These are phyloP conservation scores for Venturia oleaginea DNA, from an alignment of 2,329 filamentous ascomycete species.

Conservation along the genomic window DNA sequence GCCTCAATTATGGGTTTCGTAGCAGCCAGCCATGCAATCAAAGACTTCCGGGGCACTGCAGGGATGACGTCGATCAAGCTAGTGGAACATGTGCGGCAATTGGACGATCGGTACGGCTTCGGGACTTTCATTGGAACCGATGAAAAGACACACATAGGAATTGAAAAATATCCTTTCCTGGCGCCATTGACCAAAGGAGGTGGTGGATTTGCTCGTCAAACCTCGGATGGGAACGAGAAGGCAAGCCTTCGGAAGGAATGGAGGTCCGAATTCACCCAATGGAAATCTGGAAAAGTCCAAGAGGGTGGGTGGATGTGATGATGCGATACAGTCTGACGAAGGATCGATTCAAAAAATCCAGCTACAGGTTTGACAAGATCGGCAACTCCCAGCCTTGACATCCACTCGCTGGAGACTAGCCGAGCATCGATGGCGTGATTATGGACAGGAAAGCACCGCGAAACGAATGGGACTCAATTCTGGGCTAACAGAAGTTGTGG, in stretches of 20 bases:
- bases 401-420: too few species aligned
- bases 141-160: constrained; percentile 40
- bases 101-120: constrained; percentile 34
- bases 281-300: constrained; percentile 8
- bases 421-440: too few species aligned
- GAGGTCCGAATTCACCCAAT: neutral
- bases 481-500: too few species aligned
- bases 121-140: constrained; percentile 43
- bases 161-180: constrained; percentile 42
- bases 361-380: too few species aligned
- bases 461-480: too few species aligned
- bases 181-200: constrained; percentile 18
- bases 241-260: neutral
- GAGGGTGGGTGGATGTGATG: constrained; percentile 12
- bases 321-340: neutral
- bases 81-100: constrained; percentile 16
- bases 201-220: neutral
- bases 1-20: constrained; percentile 40
- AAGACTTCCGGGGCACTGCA: constrained; percentile 25
- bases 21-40: constrained; percentile 37
- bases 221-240: neutral
- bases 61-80: constrained; percentile 19
- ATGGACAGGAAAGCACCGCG: too few species aligned
- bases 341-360: too few species aligned
- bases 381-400: too few species aligned